Evolutionary conservation across 2,329 filamentous ascomycete species (phyloP), one percentile per base, ranked within the genome.

Genomic region (Venturia effusa): DNA sequence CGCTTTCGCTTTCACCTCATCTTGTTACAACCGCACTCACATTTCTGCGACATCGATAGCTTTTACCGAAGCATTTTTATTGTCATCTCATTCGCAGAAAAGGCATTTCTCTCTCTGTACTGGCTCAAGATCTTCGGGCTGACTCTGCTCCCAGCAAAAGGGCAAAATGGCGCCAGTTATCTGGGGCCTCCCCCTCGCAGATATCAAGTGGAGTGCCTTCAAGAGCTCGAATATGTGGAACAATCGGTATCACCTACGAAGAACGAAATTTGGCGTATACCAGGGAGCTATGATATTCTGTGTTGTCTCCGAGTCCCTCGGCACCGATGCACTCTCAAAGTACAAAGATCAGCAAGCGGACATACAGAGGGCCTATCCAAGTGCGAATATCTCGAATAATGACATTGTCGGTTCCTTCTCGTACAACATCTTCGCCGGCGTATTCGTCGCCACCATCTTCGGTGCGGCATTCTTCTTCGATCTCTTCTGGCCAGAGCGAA

Each of bases 401-500:
- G 76, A 83, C 68, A 83, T 81, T 66, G 72, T 85, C 66, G 82
- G 81, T 32, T 79, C 81, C 10, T 80, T 78, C 1, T 79, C 79
- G 1, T 85, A 80, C 74, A 84, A 85, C 69, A 83, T 85, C 68
- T 84, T 83, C 66, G 78, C 81, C 8, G 83, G 83, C 24, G 75
- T 85, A 39, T 81, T 79, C 22, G 79, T 84, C 10, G 82, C 82
- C 17, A 81, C 79, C 57, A 80, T 85, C 68, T 85, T 85, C 68
- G 82, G 82, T 27, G 78, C 79, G 0, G 83, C 79, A 0, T 85
- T 85, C 75, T 84, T 85, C 75, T 84, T 85, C 71, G 83, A 85
- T 68, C 77, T 85, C 3, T 84, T 84, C 73, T 85, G 81, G 81
- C 83, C 83, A 0, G 81, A 82, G 61, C 76, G 83, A 59, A 70